Conservation (phyloP, 441 rosid genomes). For the Pelargonium fulgidum region DNA sequence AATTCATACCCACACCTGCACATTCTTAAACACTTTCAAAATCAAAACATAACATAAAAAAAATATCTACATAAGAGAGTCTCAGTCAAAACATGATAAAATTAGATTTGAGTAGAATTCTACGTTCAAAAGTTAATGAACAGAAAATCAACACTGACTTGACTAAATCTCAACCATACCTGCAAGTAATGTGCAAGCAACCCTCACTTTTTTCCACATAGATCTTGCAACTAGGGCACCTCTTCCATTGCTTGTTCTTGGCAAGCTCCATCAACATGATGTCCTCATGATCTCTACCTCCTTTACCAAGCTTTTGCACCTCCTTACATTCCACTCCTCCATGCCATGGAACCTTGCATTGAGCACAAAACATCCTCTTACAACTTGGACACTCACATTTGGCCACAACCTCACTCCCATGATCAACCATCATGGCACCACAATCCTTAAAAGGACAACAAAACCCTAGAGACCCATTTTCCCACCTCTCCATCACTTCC, state of each 20-base stretch:
- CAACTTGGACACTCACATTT: conserved; percentile 14
- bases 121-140: neutral
- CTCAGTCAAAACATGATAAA: neutral
- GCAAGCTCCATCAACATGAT: conserved; percentile 30
- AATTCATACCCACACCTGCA: conserved; percentile 33
- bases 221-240: conserved; percentile 26
- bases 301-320: conserved; percentile 18
- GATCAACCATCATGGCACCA: conserved; percentile 13
- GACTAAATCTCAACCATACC: neutral
- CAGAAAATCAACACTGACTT: neutral
- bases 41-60: neutral
- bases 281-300: conserved; percentile 25
- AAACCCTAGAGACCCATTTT: conserved; percentile 15
- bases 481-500: conserved; percentile 24
- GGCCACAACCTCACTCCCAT: conserved; percentile 5
- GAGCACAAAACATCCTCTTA: conserved; percentile 24
- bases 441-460: conserved; percentile 26
- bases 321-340: conserved; percentile 24
- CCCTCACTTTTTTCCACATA: conserved; percentile 30
- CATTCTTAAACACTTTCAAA: neutral
- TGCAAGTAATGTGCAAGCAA: conserved; percentile 31
- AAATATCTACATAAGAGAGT: too few species aligned
- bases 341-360: conserved; percentile 31
- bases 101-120: neutral
- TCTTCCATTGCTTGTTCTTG: conserved; percentile 26